phyloP scores from a whole-genome alignment of 2,329 filamentous ascomycete species.

The Hysterium pulicare region DNA sequence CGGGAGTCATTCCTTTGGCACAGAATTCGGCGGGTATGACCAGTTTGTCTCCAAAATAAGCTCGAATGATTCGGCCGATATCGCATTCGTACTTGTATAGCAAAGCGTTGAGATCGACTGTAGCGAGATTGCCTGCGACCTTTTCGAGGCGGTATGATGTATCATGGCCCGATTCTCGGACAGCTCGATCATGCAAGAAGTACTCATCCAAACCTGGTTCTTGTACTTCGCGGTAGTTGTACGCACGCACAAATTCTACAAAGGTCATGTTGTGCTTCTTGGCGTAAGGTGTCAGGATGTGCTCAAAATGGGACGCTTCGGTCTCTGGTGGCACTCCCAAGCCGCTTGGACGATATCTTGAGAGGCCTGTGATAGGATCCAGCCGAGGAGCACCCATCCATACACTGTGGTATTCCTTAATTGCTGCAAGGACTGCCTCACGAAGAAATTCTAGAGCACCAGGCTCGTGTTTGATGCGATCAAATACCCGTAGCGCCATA shows the following conservation, averaged over 20 bases:
- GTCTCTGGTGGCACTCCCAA: conserved; percentile 88
- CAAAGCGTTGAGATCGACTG: conserved; percentile 89
- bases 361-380: conserved; percentile 74
- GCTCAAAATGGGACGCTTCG: conserved; percentile 80
- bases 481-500: conserved; percentile 91
- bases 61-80: conserved; percentile 82
- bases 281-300: conserved; percentile 76
- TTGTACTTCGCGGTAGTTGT: conserved; percentile 71
- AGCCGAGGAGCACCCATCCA: conserved; percentile 73
- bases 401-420: conserved; percentile 92
- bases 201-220: conserved; percentile 93
- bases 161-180: conserved; percentile 94
- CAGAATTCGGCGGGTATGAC: conserved; percentile 81
- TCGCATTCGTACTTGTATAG: conserved; percentile 97
- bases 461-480: conserved; percentile 84
- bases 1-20: conserved; percentile 59
- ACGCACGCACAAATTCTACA: conserved; percentile 79
- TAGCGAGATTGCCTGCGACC: conserved; percentile 78
- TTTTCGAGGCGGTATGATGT: conserved; percentile 91
- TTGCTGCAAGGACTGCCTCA: conserved; percentile 78
- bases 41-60: conserved; percentile 77
- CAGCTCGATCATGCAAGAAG: conserved; percentile 92
- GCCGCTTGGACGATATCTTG: conserved; percentile 79
- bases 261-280: conserved; percentile 81
- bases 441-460: conserved; percentile 78